Conservation (phyloP, 331 rosid genomes). For the Dryas integrifolia region DNA sequence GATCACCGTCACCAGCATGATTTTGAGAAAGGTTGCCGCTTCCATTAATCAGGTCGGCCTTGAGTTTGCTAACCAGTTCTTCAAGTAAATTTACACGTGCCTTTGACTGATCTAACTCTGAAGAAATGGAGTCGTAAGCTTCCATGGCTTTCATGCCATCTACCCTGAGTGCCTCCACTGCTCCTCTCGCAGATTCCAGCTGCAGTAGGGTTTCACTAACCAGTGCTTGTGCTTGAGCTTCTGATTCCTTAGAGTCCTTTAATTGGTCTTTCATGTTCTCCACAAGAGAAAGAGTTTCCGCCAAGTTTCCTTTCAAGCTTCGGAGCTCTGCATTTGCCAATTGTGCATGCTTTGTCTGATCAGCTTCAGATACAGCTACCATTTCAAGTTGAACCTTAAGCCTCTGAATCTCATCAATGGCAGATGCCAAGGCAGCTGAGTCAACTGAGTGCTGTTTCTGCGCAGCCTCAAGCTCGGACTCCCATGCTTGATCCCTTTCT, state of each 20-base stretch:
- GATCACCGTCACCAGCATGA: slow-evolving; percentile 16
- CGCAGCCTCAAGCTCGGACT: slow-evolving; percentile 50
- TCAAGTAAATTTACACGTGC: slow-evolving; percentile 49
- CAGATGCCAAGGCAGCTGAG: slow-evolving; percentile 56
- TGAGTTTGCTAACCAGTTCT: slow-evolving; percentile 52
- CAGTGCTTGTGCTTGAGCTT: slow-evolving; percentile 55
- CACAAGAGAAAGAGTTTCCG: slow-evolving; percentile 59
- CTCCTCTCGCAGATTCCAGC: slow-evolving; percentile 62
- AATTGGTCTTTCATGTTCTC: slow-evolving; percentile 59
- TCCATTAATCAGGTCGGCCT: slow-evolving; percentile 23
- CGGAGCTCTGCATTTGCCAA: slow-evolving; percentile 48
- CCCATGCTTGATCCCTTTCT: slow-evolving; percentile 47
- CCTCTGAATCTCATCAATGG: slow-evolving; percentile 60
- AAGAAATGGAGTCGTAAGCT: slow-evolving; percentile 47
- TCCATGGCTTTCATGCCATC: slow-evolving; percentile 53
- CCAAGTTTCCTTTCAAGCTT: slow-evolving; percentile 57
- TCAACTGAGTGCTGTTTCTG: slow-evolving; percentile 50
- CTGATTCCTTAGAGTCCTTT: slow-evolving; percentile 54
- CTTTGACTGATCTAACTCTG: slow-evolving; percentile 61
- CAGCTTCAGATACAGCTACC: slow-evolving; percentile 49
- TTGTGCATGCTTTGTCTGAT: slow-evolving; percentile 44
- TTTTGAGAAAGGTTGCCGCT: slow-evolving; percentile 16
- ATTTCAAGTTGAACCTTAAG: slow-evolving; percentile 65
- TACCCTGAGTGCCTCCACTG: slow-evolving; percentile 51
- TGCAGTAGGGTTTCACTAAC: slow-evolving; percentile 59